Evolutionary conservation across 1,284 basidiomycete species (phyloP), one percentile per base, ranked within the genome.

Genomic region (Ceratobasidium sp.): DNA sequence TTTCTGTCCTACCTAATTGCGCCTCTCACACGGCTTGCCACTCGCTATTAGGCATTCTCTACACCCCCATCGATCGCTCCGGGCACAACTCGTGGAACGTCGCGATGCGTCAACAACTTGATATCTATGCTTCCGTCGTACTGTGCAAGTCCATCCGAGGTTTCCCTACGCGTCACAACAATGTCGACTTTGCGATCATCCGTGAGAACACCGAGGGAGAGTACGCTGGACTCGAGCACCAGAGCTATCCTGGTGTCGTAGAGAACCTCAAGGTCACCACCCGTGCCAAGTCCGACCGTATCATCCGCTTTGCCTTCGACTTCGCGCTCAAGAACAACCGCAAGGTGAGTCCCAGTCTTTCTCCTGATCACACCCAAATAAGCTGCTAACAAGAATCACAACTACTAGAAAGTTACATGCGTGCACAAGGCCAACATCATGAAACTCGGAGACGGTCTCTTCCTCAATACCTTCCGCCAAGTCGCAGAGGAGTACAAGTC

Each of bases 351-450:
- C 16, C 18, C 21, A 21, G 35, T 55, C 35, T 71, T 26, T 21
- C 49, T 8, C 9, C 30, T 16, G 49, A 66, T 32, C 44, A 35
- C 32, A 2, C 43, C 18, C 26, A 9, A 50, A 41, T 57, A 67
- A 8, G 43, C 49, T 54, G 35, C 61, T 67, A 38, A 73, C 28
- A 11, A 38, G 52, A 55, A 69, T 16, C 16, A 26, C 38, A 3
- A 26, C 69, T 73, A 76, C 21, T 79, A 97, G 94, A 98, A 97
- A 92, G 98, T 99, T 78, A 99, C 98, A 72, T 98, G 96, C 81
- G 96, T 99, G 62, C 98, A 99, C 91, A 99, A 99, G 86, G 98
- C 98, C 80, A 99, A 99, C 87, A 99, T 99, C 87, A 99, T 99
- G 98, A 99, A 99, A 85, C 91, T 99, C 79, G 97, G 96, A 82